Evolutionary conservation across 2,329 filamentous ascomycete species (phyloP), one percentile per base, ranked within the genome.

Genomic region (Byssochlamys sp.): DNA sequence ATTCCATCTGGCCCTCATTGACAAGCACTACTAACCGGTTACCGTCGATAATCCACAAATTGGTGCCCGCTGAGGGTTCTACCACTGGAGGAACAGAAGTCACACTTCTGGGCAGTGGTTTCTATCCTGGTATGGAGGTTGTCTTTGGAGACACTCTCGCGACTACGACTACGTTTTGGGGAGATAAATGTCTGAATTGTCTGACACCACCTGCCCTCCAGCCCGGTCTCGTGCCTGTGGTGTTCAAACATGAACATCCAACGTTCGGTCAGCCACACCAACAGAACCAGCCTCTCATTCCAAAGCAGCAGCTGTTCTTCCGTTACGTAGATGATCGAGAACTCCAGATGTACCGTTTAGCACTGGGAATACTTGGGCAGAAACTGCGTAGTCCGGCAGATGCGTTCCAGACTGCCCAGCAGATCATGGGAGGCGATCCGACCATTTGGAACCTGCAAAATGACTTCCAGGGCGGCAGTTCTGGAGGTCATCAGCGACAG

Each of bases 81-180:
- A 89, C 86, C 58, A 84, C 84, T 35, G 91, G 91, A 59, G 91
- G 91, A 49, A 91, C 90, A 55, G 91, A 96, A 70, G 90, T 96
- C 2, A 92, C 89, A 0, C 83, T 94, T 57, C 78, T 95, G 7
- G 91, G 91, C 19, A 88, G 85, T 62, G 84, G 86, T 12, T 95
- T 96, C 69, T 86, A 85, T 62, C 86, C 88, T 72, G 84, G 84
- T 1, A 80, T 95, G 60, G 88, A 91, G 61, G 89, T 96, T 56
- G 88, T 91, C 73, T 96, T 96, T 70, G 91, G 91, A 24, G 84
- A 87, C 60, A 79, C 77, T 14, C 75, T 81, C 52, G 84, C 84
- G 19, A 84, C 87, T 0, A 89, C 87, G 0, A 91, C 89, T 1
- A 90, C 88, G 0, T 94, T 83, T 69, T 92, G 88, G 88, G 87